Base-by-base conservation (phyloP, 768 basidiomycete species). In the Ephemerocybe angulata region DNA sequence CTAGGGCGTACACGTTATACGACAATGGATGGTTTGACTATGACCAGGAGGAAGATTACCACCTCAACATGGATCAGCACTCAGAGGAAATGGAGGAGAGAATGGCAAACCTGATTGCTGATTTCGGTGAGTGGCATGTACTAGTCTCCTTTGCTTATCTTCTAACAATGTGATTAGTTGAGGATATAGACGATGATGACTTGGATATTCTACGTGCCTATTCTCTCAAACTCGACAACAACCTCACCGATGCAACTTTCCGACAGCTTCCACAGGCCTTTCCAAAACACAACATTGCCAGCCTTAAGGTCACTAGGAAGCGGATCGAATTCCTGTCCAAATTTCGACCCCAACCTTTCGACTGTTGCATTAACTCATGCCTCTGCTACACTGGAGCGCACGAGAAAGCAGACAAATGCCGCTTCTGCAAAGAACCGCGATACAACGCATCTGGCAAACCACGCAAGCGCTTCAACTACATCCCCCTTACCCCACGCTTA, bases 321-420 rank as follows among this genome's bases (percentile, higher is more conserved):
- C 67, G 62, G 8, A 57, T 67, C 3, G 57, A 58, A 5, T 68
- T 65, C 33, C 67, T 77, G 3, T 59, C 74, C 4, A 69, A 64
- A 2, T 60, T 77, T 38, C 57, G 65, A 21, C 68, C 73, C 1
- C 53, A 62, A 1, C 44, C 33, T 3, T 75, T 65, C 60, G 61
- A 79, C 60, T 79, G 76, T 59, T 81, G 79, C 61, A 47, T 62
- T 21, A 72, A 74, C 50, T 75, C 72, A 0, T 80, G 79, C 57
- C 61, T 61, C 48, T 70, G 67, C 53, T 80, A 63, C 56, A 59
- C 66, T 13, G 76, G 75, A 1, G 59, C 65, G 0, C 63, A 70
- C 30, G 60, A 53, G 5, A 59, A 67, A 4, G 50, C 65, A 10
- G 52, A 60, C 0, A 17, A 29, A 7, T 81, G 79, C 51, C 70